These are phyloP conservation scores for Nannizziopsis barbatae DNA, from an alignment of 2,329 filamentous ascomycete genomes.

Conservation along the genomic window DNA sequence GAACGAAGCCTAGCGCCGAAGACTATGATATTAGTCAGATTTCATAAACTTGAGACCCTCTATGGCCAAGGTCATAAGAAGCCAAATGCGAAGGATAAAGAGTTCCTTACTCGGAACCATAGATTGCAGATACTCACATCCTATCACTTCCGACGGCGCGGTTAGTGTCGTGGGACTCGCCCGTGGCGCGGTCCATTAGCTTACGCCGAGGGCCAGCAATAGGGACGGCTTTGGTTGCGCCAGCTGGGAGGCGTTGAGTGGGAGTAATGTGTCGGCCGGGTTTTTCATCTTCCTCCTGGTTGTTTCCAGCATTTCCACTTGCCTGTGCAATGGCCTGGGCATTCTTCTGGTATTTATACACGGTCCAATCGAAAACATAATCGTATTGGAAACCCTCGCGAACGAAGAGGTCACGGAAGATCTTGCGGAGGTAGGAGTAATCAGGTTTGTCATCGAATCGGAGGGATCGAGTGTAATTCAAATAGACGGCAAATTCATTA, in stretches of 20 bases:
- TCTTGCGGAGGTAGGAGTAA: slow-evolving; percentile 99
- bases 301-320: slow-evolving; percentile 52
- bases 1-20: slow-evolving; percentile 78
- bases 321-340: slow-evolving; percentile 86
- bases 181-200: slow-evolving; percentile 58
- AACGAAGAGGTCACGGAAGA: slow-evolving; percentile 98
- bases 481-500: slow-evolving; percentile 98
- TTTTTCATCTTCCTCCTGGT: slow-evolving; percentile 66
- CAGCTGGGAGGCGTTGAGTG: slow-evolving; percentile 46
- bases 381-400: slow-evolving; percentile 99
- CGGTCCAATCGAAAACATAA: slow-evolving; percentile 99
- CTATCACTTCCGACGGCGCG: slow-evolving; percentile 71
- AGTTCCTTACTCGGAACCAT: slow-evolving; percentile 77
- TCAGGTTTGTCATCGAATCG: slow-evolving; percentile 99
- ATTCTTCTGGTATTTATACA: slow-evolving; percentile 99
- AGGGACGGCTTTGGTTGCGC: slow-evolving; percentile 54
- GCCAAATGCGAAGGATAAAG: slow-evolving; percentile 73
- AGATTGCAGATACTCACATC: slow-evolving; percentile 81
- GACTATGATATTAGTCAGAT: slow-evolving; percentile 71
- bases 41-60: slow-evolving; percentile 57
- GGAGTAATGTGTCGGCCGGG: slow-evolving; percentile 55
- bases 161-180: slow-evolving; percentile 59
- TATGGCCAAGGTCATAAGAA: slow-evolving; percentile 65
- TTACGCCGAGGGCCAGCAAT: slow-evolving; percentile 70
- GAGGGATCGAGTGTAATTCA: slow-evolving; percentile 97